Evolutionary conservation across 1,284 basidiomycete genomes (phyloP).

Genomic region (Fomitopsis pinicola): DNA sequence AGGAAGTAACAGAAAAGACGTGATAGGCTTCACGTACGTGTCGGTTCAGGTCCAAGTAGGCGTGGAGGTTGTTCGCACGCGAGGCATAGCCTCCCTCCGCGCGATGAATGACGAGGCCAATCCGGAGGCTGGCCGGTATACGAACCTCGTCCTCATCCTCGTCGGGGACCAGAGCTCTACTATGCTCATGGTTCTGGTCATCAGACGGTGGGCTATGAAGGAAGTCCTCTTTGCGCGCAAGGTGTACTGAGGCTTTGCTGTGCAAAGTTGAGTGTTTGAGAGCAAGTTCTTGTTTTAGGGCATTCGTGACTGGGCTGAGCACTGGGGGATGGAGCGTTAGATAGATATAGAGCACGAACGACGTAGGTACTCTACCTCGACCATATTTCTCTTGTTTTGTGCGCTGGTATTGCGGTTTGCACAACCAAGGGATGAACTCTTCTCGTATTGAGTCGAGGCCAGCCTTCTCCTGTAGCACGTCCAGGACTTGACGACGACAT

Average conservation of each 20-base stretch:
- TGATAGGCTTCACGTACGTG: conserved; percentile 42
- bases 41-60: conserved; percentile 83
- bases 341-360: neutral
- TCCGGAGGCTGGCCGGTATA: conserved; percentile 44
- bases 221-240: conserved; percentile 4
- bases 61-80: conserved; percentile 79
- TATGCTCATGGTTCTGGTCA: conserved; percentile 14
- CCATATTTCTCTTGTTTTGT: conserved; percentile 57
- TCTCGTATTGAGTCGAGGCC: conserved; percentile 78
- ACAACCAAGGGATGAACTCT: conserved; percentile 87
- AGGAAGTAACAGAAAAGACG: neutral
- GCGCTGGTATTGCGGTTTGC: conserved; percentile 76
- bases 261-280: conserved; percentile 58
- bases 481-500: conserved; percentile 73
- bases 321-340: conserved; percentile 26
- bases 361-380: conserved; percentile 32
- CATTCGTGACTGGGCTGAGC: conserved; percentile 36
- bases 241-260: conserved; percentile 10
- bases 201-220: conserved; percentile 7
- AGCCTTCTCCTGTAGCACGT: conserved; percentile 62
- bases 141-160: conserved; percentile 35
- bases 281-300: conserved; percentile 41
- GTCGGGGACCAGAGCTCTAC: conserved; percentile 37
- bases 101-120: conserved; percentile 59
- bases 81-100: conserved; percentile 58